A percentile compares a stretch with the other conserved stretches of the same genome.
phyloP scores from a whole-genome alignment of 495 filamentous ascomycete species.

The Aspergillus homomorphus region DNA sequence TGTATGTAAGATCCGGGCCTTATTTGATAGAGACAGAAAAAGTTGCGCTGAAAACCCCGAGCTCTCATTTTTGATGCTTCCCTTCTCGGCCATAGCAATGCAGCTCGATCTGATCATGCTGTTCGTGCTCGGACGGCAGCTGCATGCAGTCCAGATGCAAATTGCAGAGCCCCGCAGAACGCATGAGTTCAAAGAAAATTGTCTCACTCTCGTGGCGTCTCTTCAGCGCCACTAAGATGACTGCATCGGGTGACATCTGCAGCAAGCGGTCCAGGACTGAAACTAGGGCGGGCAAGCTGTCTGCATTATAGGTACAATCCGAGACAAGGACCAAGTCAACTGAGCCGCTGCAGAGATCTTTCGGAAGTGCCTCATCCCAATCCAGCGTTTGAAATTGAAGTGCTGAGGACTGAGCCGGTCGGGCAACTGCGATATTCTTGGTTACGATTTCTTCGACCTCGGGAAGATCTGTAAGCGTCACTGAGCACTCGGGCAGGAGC shows the following conservation, averaged over 20 bases:
- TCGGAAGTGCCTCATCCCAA: conserved; percentile 61
- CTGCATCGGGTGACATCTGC: conserved; percentile 43
- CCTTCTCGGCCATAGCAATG: conserved; percentile 42
- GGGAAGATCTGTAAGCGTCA: conserved; percentile 78
- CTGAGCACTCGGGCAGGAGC: conserved; percentile 48
- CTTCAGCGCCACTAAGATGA: conserved; percentile 78
- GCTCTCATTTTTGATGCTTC: background rate
- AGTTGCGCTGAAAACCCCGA: background rate
- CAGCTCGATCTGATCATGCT: conserved; percentile 58
- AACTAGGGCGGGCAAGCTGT: conserved; percentile 74
- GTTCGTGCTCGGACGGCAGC: conserved; percentile 57
- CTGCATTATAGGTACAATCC: conserved; percentile 94
- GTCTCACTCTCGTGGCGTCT: conserved; percentile 78
- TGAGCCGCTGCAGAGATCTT: conserved; percentile 28
- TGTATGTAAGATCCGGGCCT: no score
- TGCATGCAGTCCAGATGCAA: conserved; percentile 46
- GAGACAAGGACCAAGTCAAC: conserved; percentile 78
- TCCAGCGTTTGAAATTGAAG: conserved; percentile 64
- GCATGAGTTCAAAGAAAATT: conserved; percentile 76
- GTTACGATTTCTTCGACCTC: conserved; percentile 67
- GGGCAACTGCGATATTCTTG: conserved; percentile 50
- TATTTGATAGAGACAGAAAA: no score
- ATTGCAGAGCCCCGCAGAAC: conserved; percentile 49
- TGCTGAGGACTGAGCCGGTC: conserved; percentile 32
- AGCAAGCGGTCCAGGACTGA: conserved; percentile 59